Percentiles rank a stretch among this genome's conserved stretches.
These are phyloP conservation scores for Malus hybrid DNA, from an alignment of 331 rosid genomes.

Conservation along the genomic window DNA sequence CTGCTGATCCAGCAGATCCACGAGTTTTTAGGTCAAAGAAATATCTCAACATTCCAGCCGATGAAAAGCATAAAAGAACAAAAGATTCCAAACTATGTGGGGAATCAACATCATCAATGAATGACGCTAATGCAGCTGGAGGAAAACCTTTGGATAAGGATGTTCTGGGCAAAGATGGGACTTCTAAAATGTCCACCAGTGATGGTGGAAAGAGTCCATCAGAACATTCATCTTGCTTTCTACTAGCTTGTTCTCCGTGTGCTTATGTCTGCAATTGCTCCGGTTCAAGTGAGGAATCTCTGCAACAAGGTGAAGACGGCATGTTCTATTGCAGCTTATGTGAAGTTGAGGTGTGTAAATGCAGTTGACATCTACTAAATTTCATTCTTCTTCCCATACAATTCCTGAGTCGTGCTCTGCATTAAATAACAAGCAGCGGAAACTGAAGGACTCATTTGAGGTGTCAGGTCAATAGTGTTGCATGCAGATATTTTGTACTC, in stretches of 20 bases:
- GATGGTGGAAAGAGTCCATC: conserved; percentile 27
- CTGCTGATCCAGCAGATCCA: conserved; percentile 94
- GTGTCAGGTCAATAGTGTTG: background rate
- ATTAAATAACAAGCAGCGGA: background rate
- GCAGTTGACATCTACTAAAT: background rate
- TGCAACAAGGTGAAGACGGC: conserved; percentile 81
- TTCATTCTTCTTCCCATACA: background rate
- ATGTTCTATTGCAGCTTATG: conserved; percentile 97
- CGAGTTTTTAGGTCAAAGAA: conserved; percentile 94
- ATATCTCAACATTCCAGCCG: conserved; percentile 54
- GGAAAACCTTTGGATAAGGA: conserved; percentile 47
- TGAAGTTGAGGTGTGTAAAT: conserved; percentile 88
- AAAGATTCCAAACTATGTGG: conserved; percentile 60
- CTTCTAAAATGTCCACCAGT: conserved; percentile 33
- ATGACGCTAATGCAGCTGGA: conserved; percentile 51
- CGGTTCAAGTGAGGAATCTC: conserved; percentile 49
- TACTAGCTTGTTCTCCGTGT: conserved; percentile 65
- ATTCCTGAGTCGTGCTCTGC: background rate
- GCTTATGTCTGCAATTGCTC: conserved; percentile 52
- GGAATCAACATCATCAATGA: conserved; percentile 56
- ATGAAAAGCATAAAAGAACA: conserved; percentile 38
- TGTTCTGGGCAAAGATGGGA: conserved; percentile 35
- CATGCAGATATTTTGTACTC: conserved; percentile 10
- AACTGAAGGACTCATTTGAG: background rate
- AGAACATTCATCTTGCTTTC: conserved; percentile 36